Evolutionary conservation across 2,329 filamentous ascomycete species (phyloP), one percentile per base, ranked within the genome.

Genomic region (Raffaelea arxii): DNA sequence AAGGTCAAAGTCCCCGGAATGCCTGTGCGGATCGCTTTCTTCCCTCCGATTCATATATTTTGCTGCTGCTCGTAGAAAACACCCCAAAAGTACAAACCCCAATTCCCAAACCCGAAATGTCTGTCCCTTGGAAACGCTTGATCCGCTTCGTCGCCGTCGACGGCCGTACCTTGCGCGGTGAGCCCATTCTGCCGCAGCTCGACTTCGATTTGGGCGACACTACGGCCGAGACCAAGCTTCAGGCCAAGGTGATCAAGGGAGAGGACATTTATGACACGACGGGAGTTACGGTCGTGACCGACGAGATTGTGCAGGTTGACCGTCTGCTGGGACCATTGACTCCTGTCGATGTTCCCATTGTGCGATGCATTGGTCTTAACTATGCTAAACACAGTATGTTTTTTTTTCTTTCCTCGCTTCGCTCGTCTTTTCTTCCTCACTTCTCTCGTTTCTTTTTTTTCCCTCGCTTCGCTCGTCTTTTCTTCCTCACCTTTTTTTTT

Each of bases 291-390:
- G 60, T 58, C 16, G 68, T 78, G 2, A 75, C 74, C 0, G 70
- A 77, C 21, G 71, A 79, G 53, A 58, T 73, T 10, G 75, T 69
- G 2, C 68, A 65, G 0, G 76, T 81, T 6, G 72, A 75, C 54
- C 63, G 61, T 44, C 57, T 80, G 0, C 64, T 81, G 0, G 72
- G 74, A 0, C 77, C 76, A 0, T 56, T 81, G 25, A 64, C 68
- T n/a, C 59, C 58, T 10, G 58, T 61, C 3, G 73, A 79, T 43
- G 71, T 80, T 0, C 72, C 75, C 0, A 75, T 78, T 38, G 55
- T 82, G 4, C 61, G 75, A 19, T 81, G 77, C 52, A 69, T 80
- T 12, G 78, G 77, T 0, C 55, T 81, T 24, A 80, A 82, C 54
- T 80, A 80, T 53, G 68, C 69, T 35, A 78, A 73, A 45, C 77